Base-by-base conservation (phyloP, 2,329 filamentous ascomycete genomes). In the Verticillium isaacii region DNA sequence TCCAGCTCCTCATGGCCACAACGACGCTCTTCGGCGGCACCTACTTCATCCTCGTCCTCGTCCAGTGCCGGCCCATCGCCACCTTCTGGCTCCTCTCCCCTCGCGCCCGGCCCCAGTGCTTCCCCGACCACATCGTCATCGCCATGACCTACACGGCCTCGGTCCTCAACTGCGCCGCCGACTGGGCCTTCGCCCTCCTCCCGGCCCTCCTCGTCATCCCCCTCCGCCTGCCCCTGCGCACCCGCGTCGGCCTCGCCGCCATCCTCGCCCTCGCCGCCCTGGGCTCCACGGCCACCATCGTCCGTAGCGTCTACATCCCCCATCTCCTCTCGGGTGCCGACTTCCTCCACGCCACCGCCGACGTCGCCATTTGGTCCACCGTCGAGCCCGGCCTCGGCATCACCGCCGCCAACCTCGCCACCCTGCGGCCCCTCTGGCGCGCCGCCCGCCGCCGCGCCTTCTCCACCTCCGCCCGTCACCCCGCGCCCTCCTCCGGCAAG, bases 331-430 rank as follows among this genome's bases (percentile, higher is more conserved):
- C 73, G 6, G 72, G 73, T 29, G 64, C 68, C 50, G 78, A 81
- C 61, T 80, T 77, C 62, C 73, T 80, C 11, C 37, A 76, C 70
- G 72, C 76, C 41, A 77, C 75, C 19, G 72, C 76, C 23, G 77
- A 78, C 57, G 69, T 80, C 6, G 77, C 77, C 19, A 76, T 80
- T 61, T 81, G 78, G 78, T 79, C 75, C 1, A 79, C 78, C 23
- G 72, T 79, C 41, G 78, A 80, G 64, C 75, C 74, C 5, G 76
- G 76, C 5, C 73, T 80, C 41, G 77, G 74, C 36, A 77, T 80
- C 50, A 74, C 72, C 1, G 75, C 78, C 8, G 72, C 75, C 6
- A 73, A 69, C 0, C 60, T 76, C 1, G 78, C 78, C 6, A 80
- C 78, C 1, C 73, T 80, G 1, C 69, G 71, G 14, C 76, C 77